Base-by-base conservation (phyloP, 83 land plant species). In the Thuja plicata region DNA sequence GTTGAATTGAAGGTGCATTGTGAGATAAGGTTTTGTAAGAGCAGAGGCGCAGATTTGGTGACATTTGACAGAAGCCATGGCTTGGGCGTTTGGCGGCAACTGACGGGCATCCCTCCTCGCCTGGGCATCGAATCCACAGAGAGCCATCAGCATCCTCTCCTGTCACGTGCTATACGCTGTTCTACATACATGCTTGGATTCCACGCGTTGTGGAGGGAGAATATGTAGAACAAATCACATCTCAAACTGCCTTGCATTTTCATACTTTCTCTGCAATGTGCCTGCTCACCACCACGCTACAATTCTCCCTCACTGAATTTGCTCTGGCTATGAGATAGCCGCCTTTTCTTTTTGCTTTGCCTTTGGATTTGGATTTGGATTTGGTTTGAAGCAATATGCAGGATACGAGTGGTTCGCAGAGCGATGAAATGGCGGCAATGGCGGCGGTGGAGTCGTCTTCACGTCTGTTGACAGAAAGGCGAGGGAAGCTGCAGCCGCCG, bases 371-470 rank as follows among this genome's bases (percentile, higher is more conserved):
- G 50, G 50, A 8, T 50, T 15, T 16, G 57, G 57, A 15, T 54
- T 54, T 3, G 57, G 54, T 12, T 50, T 50, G 3, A 0, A 12
- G 34, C 79, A 76, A 35, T 32, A 35, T 32, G 38, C 35, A 35
- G 35, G 79, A 32, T 76, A 34, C 13, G 41, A 30, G 17, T 16
- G 85, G 8, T 27, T 24, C 11, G 48, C 85, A 45, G 52, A 46
- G n/a, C 52, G 48, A 16, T 43, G 85, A 30, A 21, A 27, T 46
- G 30, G n/a, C 30, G 83, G 43, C 43, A 13, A 27, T 0, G 30
- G 85, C 85, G 50, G 85, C n/a, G 6, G 85, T 83, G 17, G 85
- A 27, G 8, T 24, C 85, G 5, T 80, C 83, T 80, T 16, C 83
- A 2, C 45, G 73, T 66, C 73, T 66, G 10, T 66, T 66, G 73